These are phyloP conservation scores for Daucus carota DNA, from an alignment of 129 eudicot species.

Conservation along the genomic window DNA sequence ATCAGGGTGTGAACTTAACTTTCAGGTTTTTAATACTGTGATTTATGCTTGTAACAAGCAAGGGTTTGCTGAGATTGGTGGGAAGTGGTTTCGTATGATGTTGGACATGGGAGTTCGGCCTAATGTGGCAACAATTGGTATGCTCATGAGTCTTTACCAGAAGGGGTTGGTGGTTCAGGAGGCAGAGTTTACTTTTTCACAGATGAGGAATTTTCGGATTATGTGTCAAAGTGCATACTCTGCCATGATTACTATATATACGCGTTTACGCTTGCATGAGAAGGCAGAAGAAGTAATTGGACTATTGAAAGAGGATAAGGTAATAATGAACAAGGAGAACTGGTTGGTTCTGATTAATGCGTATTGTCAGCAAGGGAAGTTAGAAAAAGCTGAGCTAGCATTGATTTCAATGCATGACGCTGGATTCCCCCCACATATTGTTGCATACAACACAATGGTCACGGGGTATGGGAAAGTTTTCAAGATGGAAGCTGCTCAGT, in stretches of 20 bases:
- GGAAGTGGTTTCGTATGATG: slow-evolving; percentile 77
- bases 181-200: slow-evolving; percentile 70
- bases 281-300: slow-evolving; percentile 61
- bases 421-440: slow-evolving; percentile 66
- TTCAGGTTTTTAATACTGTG: slow-evolving; percentile 63
- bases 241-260: slow-evolving; percentile 85
- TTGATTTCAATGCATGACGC: slow-evolving; percentile 52
- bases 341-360: slow-evolving; percentile 89
- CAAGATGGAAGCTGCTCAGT: slow-evolving; percentile 62
- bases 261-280: slow-evolving; percentile 54
- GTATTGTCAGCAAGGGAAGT: slow-evolving; percentile 82
- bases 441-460: slow-evolving; percentile 79
- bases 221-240: slow-evolving; percentile 76
- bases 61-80: slow-evolving; percentile 49
- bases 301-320: slow-evolving; percentile 50
- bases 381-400: slow-evolving; percentile 48
- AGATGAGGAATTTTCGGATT: slow-evolving; percentile 49
- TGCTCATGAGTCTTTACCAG: slow-evolving; percentile 85
- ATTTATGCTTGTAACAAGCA: slow-evolving; percentile 68
- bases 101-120: slow-evolving; percentile 57
- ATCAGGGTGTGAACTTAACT: slow-evolving; percentile 53
- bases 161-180: slow-evolving; percentile 63
- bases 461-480: slow-evolving; percentile 87
- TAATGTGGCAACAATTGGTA: slow-evolving; percentile 85
- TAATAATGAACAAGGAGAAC: slow-evolving; percentile 57